Percentiles rank a stretch among this genome's conserved stretches.
Evolutionary conservation across 176 grass and related monocot genomes (phyloP).

Genomic region (Ensete glaucum): DNA sequence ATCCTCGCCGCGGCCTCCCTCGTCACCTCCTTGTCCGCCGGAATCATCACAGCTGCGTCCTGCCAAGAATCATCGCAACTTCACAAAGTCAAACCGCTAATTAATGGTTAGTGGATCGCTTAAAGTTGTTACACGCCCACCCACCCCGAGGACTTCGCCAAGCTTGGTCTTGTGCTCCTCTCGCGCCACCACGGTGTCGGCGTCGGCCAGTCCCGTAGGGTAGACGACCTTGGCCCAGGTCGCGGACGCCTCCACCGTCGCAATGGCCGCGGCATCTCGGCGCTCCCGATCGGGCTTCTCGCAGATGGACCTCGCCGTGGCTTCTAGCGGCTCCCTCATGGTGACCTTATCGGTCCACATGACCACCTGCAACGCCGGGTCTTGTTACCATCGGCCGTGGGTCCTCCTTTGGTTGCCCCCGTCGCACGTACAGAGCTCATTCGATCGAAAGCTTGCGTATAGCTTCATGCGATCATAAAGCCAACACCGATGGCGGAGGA

Average conservation of each 20-base stretch:
- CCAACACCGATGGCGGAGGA: not conserved
- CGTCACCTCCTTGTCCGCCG: constrained; percentile 11
- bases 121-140: not conserved
- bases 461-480: not conserved
- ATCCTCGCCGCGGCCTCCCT: not conserved
- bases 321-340: not conserved
- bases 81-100: no score
- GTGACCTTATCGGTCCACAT: constrained; percentile 11
- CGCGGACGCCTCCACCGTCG: not conserved
- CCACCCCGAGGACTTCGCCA: not conserved
- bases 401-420: not conserved
- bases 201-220: not conserved
- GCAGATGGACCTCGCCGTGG: not conserved
- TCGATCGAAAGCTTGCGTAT: not conserved
- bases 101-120: not conserved
- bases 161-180: not conserved
- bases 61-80: not conserved
- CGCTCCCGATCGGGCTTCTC: not conserved
- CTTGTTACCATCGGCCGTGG: not conserved
- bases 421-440: no score
- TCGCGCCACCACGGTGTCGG: not conserved
- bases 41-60: not conserved
- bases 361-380: not conserved
- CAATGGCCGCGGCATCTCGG: not conserved
- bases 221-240: not conserved